Evolutionary conservation across 768 basidiomycete genomes (phyloP).

Genomic region (Tremella mesenterica): DNA sequence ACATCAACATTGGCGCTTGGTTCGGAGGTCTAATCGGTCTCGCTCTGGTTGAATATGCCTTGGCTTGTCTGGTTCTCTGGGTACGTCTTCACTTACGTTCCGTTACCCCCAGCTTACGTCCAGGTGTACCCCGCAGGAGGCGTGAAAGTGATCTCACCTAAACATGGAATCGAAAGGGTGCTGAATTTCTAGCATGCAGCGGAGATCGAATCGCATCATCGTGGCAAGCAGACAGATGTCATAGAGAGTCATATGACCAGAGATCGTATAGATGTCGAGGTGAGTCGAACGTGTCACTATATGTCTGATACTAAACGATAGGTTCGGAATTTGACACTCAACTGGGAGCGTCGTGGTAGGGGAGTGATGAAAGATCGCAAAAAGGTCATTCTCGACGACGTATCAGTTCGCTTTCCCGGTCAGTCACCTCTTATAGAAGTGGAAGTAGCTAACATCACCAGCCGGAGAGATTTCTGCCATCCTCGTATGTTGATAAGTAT

Average conservation of each 20-base stretch:
- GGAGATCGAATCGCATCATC: constrained; percentile 29
- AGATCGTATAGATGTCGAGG: constrained; percentile 41
- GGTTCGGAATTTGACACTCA: constrained; percentile 20
- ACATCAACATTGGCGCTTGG: constrained; percentile 29
- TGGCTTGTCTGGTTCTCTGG: constrained; percentile 42
- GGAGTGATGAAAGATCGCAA: constrained; percentile 13
- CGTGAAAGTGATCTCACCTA: no score
- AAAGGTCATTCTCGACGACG: constrained; percentile 43
- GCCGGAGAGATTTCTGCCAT: constrained; percentile 46
- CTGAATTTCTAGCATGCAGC: no score
- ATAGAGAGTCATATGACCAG: constrained; percentile 37
- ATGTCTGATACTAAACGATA: no score
- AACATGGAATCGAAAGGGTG: no score
- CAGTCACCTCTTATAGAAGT: neutral
- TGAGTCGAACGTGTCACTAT: no score
- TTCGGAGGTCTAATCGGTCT: constrained; percentile 39
- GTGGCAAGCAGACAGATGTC: constrained; percentile 29
- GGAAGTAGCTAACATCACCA: constrained; percentile 3
- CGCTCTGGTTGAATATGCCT: constrained; percentile 34
- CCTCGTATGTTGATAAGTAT: constrained; percentile 22
- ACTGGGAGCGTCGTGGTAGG: constrained; percentile 19
- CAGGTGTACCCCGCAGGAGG: constrained; percentile 22
- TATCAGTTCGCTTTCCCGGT: constrained; percentile 42
- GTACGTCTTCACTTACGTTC: constrained; percentile 14
- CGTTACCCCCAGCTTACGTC: neutral